Evolutionary conservation across 1,284 basidiomycete genomes (phyloP), one percentile per base, ranked within the genome.

Genomic region (Dichomitus squalens): DNA sequence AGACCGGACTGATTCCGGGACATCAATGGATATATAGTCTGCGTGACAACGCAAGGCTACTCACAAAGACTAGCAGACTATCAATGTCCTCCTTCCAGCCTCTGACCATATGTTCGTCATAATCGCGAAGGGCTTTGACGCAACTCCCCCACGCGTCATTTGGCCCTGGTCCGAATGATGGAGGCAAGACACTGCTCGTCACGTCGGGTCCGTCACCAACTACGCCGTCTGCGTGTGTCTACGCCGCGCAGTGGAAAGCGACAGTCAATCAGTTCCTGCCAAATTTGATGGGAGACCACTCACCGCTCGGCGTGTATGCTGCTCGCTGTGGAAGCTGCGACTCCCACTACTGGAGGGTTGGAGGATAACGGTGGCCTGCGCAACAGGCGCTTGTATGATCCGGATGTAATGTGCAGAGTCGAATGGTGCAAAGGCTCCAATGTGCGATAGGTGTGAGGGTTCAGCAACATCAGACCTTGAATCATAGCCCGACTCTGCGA

Each of bases 31-130:
- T 16, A 16, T 11, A 43, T 3, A 49, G 33, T 7, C 9, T 21
- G 5, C 18, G 27, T 8, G 12, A 35, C n/a, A 20, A 3, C 3
- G 5, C 14, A 7, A 20, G 3, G 5, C 21, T n/a, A 51, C 64
- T 59, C 33, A 67, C 66, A 27, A 67, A 67, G 5, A 67, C 63
- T 6, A 67, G 52, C 1, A 67, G 59, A 20, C 55, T 67, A 31
- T 67, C 66, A 6, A 67, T 57, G 20, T 67, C 66, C 49, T 67
- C 64, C 27, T 65, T 65, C 66, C 64, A 64, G 1, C 60, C 63
- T 25, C 52, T 52, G 3, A 65, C 51, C 58, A 64, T 47, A 23
- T 58, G 49, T 6, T 63, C 52, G 21, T 67, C 66, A 31, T 65
- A 58, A 11, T 67, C 52, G 6, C 54, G 61, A 11, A 67, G 27